Conservation (phyloP, 1,284 basidiomycete genomes). For the Schizophyllum commune region DNA sequence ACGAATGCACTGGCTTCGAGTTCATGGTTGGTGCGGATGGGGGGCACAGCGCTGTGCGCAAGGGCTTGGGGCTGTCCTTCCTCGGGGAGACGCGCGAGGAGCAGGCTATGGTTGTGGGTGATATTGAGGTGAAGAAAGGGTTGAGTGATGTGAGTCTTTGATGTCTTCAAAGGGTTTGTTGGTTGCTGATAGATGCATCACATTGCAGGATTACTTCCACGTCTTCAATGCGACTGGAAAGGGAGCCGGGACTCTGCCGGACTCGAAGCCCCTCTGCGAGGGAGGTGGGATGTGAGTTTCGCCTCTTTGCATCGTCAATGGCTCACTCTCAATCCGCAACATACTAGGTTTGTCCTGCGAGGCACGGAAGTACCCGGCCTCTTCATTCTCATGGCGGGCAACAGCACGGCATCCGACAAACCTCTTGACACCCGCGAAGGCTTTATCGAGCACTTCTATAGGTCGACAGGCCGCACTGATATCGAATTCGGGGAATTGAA, state of each 20-base stretch:
- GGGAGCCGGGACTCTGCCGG: constrained; percentile 3
- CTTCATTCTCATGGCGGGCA: background rate
- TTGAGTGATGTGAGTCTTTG: constrained; percentile 22
- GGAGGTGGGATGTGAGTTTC: no score
- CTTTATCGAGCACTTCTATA: constrained; percentile 22
- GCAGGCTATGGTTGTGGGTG: constrained; percentile 29
- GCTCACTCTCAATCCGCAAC: no score
- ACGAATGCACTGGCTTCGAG: constrained; percentile 12
- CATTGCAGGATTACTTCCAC: constrained; percentile 15
- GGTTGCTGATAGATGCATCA: constrained; percentile 28
- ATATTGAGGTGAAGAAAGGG: constrained; percentile 28
- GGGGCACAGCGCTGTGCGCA: constrained; percentile 25
- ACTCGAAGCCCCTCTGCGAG: no score
- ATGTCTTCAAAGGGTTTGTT: background rate
- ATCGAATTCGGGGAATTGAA: constrained; percentile 25
- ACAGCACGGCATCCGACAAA: background rate
- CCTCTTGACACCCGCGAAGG: constrained; percentile 17
- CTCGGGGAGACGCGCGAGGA: constrained; percentile 33
- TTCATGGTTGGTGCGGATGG: constrained; percentile 15
- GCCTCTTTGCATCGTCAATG: no score
- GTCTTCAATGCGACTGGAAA: constrained; percentile 15
- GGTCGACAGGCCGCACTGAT: constrained; percentile 23
- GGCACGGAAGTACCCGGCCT: background rate
- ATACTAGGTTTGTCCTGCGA: no score
- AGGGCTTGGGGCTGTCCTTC: constrained; percentile 35